A percentile compares a stretch with the other conserved stretches of the same genome.
Evolutionary conservation across 2,329 filamentous ascomycete species (phyloP).

Genomic region (Aspergillus tubingensis): DNA sequence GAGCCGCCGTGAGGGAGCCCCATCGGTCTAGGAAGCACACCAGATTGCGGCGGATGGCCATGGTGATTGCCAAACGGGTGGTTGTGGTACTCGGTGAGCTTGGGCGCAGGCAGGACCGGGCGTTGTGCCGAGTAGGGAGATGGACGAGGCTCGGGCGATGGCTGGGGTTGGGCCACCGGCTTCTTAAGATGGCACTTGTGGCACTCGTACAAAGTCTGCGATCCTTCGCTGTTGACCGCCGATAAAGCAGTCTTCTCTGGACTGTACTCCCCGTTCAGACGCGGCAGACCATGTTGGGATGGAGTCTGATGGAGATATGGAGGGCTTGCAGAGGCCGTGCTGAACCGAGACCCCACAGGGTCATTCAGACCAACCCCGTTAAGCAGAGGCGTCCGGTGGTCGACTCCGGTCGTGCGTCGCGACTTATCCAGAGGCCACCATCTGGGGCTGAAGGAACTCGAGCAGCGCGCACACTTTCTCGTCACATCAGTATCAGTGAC

Average conservation of each 20-base stretch:
- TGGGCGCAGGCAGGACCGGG: conserved; percentile 37
- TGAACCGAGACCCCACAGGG: conserved; percentile 14
- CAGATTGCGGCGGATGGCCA: conserved; percentile 28
- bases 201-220: conserved; percentile 63
- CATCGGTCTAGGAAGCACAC: conserved; percentile 32
- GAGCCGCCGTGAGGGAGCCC: conserved; percentile 30
- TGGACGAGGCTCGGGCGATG: conserved; percentile 37
- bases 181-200: conserved; percentile 68
- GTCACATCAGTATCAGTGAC: conserved; percentile 19
- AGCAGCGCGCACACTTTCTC: conserved; percentile 45
- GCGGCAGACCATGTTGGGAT: conserved; percentile 28
- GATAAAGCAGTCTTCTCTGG: conserved; percentile 22
- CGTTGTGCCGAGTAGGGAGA: conserved; percentile 38
- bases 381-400: conserved; percentile 44
- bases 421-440: conserved; percentile 65
- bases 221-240: conserved; percentile 11
- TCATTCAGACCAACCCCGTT: conserved; percentile 35
- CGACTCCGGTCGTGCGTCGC: conserved; percentile 54
- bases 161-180: conserved; percentile 30
- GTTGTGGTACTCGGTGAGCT: conserved; percentile 32
- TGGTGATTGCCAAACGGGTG: conserved; percentile 37
- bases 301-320: conserved; percentile 31
- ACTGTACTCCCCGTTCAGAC: conserved; percentile 32
- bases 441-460: conserved; percentile 43
- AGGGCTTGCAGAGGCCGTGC: conserved; percentile 22